Evolutionary conservation across 169 alveolate genomes (phyloP), one percentile per base, ranked within the genome.

Genomic region (Babesia ovis): DNA sequence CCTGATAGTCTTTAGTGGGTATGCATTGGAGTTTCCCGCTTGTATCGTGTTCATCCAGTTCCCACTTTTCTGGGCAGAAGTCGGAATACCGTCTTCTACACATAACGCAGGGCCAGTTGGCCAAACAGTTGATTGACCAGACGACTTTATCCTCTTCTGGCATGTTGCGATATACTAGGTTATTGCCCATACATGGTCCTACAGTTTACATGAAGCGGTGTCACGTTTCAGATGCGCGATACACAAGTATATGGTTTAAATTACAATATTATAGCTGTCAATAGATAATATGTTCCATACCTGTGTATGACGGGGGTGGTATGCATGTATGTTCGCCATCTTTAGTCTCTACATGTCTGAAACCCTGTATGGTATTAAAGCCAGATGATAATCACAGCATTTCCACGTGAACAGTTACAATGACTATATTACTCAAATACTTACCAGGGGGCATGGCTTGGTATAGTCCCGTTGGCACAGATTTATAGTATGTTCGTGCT

Each of bases 151-250:
- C 85, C 53, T 69, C 77, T 43, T 48, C 85, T 25, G 77, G 67
- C 89, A 88, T 88, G 9, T 62, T 39, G 43, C 81, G 61, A 69
- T 84, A 75, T 20, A 73, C 79, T 22, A 88, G 69, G 22, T 84
- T 89, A 31, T 88, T 85, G 50, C 91, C 93, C 41, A 72, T 58
- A 54, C 93, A 88, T 4, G 93, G 93, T 22, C 93, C 93, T 88
- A 56, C 41, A 56, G 56, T 42, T 56, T 70, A 70, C 70, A 59
- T 39, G 42, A 32, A n/a, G n/a, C n/a, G n/a, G n/a, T n/a, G n/a
- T n/a, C n/a, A n/a, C n/a, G n/a, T 37, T 42, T 25, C n/a, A 31
- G 25, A 27, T 23, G 14, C 23, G 23, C 45, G n/a, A 29, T 3
- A 9, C 16, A 46, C 22, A 23, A 64, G 0, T 22, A 53, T 41